Conservation (phyloP, 768 basidiomycete species). For the Leccinum longicurvipes region DNA sequence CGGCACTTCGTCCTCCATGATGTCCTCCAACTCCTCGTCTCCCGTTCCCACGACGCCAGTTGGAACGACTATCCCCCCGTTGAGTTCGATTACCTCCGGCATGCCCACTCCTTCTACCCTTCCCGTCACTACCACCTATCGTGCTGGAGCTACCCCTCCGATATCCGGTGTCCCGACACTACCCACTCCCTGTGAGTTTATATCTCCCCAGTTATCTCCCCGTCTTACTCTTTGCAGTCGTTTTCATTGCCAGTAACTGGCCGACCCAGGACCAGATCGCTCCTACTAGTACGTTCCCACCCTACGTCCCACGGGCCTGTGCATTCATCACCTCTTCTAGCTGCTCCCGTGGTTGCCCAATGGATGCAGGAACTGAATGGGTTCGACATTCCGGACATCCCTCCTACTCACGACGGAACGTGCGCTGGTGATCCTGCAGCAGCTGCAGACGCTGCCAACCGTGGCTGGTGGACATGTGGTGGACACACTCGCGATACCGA, state of each 20-base stretch:
- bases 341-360: slow-evolving; percentile 48
- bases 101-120: slow-evolving; percentile 55
- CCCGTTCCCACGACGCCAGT: slow-evolving; percentile 29
- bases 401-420: slow-evolving; percentile 63
- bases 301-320: not conserved
- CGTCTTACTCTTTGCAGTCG: slow-evolving; percentile 34
- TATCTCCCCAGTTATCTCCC: not conserved
- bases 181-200: slow-evolving; percentile 56
- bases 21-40: slow-evolving; percentile 7
- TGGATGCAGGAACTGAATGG: slow-evolving; percentile 82
- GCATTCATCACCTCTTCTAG: not conserved
- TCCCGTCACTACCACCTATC: slow-evolving; percentile 48
- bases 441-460: slow-evolving; percentile 51
- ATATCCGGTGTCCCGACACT: slow-evolving; percentile 63
- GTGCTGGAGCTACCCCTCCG: slow-evolving; percentile 59
- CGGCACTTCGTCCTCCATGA: not conserved
- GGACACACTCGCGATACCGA: slow-evolving; percentile 57
- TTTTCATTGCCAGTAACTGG: slow-evolving; percentile 49
- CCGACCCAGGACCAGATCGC: slow-evolving; percentile 61
- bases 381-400: slow-evolving; percentile 61
- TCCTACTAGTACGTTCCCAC: slow-evolving; percentile 46
- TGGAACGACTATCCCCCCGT: slow-evolving; percentile 52
- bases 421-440: slow-evolving; percentile 59
- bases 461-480: slow-evolving; percentile 93
- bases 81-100: slow-evolving; percentile 57